Evolutionary conservation across 2,329 filamentous ascomycete species (phyloP), one percentile per base, ranked within the genome.

Genomic region (Diaporthe sp.): DNA sequence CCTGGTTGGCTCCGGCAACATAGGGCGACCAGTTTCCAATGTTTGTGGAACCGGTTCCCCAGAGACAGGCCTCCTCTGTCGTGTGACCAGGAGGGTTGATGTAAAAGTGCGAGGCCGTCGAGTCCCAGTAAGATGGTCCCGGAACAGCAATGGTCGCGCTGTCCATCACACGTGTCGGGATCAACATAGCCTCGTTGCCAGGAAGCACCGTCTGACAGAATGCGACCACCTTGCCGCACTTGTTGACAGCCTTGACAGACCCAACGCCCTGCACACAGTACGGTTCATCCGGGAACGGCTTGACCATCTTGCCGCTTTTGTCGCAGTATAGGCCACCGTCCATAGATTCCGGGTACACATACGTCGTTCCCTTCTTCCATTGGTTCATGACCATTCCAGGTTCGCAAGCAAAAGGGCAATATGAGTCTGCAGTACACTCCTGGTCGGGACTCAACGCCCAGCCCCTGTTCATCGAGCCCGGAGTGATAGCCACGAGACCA

Each of bases 391-490:
- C 90, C 85, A 94, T 90, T 75, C 94, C 94, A 0, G 93, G 82
- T 75, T 92, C 92, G 82, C 94, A 96, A 71, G 94, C 94, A 81
- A 94, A 92, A 2, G 94, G 94, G 80, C 94, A 96, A 83, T 93
- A 95, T 77, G 82, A 89, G 74, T 91, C 93, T 6, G 91, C 88
- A 74, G 85, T 86, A 82, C 94, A 96, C 71, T 89, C 82, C 81
- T 93, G 89, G 82, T 96, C 92, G 5, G 94, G 93, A 79, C 92
- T 93, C 90, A 96, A 92, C 55, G 94, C 94, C 92, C 94, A 96
- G 76, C 94, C 94, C 67, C 87, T 92, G 84, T 96, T 96, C 81
- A 85, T 81, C 57, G 82, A 81, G 70, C 85, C 85, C 6, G 93
- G 93, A 13, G 93, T 94, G 70, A 96, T 88, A 19, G 90, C 82